These are phyloP conservation scores for Aspergillus affinis DNA, from an alignment of 495 filamentous ascomycete genomes.

Conservation along the genomic window DNA sequence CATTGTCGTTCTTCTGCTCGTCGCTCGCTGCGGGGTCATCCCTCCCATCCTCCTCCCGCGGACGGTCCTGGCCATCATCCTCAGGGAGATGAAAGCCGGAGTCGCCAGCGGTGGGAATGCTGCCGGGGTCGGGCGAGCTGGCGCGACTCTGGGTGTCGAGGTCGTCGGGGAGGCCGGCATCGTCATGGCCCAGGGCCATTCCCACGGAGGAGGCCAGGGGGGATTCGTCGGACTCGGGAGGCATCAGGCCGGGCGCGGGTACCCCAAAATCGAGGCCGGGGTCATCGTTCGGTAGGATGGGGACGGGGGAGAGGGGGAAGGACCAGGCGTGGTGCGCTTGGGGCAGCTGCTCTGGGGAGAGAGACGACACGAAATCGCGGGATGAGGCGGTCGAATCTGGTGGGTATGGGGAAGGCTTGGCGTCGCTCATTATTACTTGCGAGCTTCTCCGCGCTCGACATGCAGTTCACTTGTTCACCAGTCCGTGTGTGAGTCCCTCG, in stretches of 20 bases:
- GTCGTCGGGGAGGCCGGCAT: constrained; percentile 34
- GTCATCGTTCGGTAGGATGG: constrained; percentile 39
- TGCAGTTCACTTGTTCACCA: no score
- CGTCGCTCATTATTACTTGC: constrained; percentile 19
- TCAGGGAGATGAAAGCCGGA: constrained; percentile 19
- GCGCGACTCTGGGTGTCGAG: constrained; percentile 46
- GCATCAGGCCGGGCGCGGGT: constrained; percentile 47
- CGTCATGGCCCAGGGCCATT: constrained; percentile 31
- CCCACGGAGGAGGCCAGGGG: constrained; percentile 34
- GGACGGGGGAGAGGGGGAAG: constrained; percentile 9
- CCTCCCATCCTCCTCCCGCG: constrained; percentile 23
- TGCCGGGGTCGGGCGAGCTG: constrained; percentile 44
- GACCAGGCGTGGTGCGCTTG: constrained; percentile 3
- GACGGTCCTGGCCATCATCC: constrained; percentile 21
- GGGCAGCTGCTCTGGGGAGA: constrained; percentile 9
- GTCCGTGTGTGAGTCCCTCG: no score
- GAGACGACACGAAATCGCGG: constrained; percentile 15
- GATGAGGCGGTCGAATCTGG: constrained; percentile 20
- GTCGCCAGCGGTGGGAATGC: constrained; percentile 29
- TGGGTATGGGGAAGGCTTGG: constrained; percentile 46
- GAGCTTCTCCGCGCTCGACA: no score
- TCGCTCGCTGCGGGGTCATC: constrained; percentile 42
- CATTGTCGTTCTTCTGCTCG: constrained; percentile 20
- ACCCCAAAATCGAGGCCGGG: constrained; percentile 38
- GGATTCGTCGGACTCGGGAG: constrained; percentile 40